phyloP scores from a whole-genome alignment of 345 rosid species.

The Leavenworthia alabamica region DNA sequence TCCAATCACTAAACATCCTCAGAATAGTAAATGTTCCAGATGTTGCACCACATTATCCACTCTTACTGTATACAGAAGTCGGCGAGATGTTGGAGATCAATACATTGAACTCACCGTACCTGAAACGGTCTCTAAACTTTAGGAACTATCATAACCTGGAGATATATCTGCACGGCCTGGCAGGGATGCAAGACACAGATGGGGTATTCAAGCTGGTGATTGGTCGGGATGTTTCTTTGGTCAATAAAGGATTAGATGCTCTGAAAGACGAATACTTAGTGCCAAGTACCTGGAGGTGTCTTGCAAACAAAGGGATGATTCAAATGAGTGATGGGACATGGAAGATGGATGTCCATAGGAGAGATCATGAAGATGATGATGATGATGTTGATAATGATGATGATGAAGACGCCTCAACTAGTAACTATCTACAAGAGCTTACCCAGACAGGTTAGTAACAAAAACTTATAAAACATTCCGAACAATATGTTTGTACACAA shows the following conservation, averaged over 20 bases:
- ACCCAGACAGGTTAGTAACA: conserved; percentile 5
- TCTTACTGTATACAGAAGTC: conserved; percentile 13
- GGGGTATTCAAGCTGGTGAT: conserved; percentile 28
- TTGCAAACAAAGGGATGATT: conserved; percentile 48
- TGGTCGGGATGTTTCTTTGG: conserved; percentile 28
- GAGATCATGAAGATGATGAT: conserved; percentile 8
- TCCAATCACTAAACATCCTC: conserved; percentile 18
- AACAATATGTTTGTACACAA: conserved; percentile 15
- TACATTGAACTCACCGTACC: conserved; percentile 29
- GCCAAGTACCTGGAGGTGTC: conserved; percentile 46
- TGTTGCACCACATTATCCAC: conserved; percentile 31
- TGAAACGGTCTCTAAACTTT: conserved; percentile 30
- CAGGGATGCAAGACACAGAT: conserved; percentile 22
- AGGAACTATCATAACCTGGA: conserved; percentile 33
- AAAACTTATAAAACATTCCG: background rate
- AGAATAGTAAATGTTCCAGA: conserved; percentile 31
- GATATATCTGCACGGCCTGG: conserved; percentile 32
- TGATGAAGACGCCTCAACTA: background rate
- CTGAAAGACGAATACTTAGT: conserved; percentile 40
- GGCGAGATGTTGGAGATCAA: conserved; percentile 26
- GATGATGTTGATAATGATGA: background rate
- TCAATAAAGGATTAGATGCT: conserved; percentile 30
- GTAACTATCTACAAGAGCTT: conserved; percentile 12
- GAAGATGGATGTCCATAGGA: conserved; percentile 39
- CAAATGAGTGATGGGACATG: conserved; percentile 47